Percentiles rank a stretch among this genome's conserved stretches.
These are phyloP conservation scores for Euphrasia confusa DNA, from an alignment of 257 asterid genomes.

Conservation along the genomic window DNA sequence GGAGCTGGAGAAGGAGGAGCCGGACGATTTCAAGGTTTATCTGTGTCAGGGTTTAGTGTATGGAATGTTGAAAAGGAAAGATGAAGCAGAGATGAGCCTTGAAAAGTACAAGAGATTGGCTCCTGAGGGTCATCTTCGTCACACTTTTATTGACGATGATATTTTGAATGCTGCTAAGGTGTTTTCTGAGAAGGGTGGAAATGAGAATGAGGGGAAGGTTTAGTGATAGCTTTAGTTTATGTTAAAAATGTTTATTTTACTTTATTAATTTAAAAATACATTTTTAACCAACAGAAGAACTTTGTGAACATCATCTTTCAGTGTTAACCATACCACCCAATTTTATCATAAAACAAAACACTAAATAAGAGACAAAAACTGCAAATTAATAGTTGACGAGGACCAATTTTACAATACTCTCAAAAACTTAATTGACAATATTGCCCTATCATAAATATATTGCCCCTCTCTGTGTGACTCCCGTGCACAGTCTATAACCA, in stretches of 20 bases:
- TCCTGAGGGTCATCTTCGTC: constrained; percentile 60
- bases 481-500: too few species aligned
- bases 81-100: constrained; percentile 56
- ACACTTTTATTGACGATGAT: constrained; percentile 53
- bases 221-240: too few species aligned
- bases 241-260: too few species aligned
- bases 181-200: constrained; percentile 37
- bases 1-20: constrained; percentile 62
- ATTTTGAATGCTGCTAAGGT: constrained; percentile 51
- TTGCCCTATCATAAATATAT: too few species aligned
- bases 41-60: constrained; percentile 67
- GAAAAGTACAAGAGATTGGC: constrained; percentile 64
- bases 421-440: too few species aligned
- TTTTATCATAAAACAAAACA: not conserved
- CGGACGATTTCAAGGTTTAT: constrained; percentile 69
- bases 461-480: too few species aligned
- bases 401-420: too few species aligned
- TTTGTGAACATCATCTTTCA: too few species aligned
- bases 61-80: constrained; percentile 48
- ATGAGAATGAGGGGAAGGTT: too few species aligned
- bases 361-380: not conserved
- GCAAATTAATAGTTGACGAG: not conserved
- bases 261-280: too few species aligned
- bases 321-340: too few species aligned
- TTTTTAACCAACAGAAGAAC: too few species aligned